Conservation (phyloP, 495 filamentous ascomycete species). For the Xylaria telfairii region DNA sequence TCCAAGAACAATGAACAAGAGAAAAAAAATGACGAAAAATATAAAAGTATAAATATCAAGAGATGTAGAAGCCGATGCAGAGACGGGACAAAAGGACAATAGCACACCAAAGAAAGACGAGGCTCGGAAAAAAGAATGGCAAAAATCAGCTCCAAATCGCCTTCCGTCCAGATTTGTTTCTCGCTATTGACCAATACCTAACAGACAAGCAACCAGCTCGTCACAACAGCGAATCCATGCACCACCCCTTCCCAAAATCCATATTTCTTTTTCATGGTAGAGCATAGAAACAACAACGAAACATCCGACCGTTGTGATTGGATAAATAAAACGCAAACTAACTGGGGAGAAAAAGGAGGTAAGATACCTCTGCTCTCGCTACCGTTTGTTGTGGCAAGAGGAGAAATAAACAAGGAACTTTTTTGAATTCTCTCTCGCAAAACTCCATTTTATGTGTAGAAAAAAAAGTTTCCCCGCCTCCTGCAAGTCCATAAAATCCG, state of each 20-base stretch:
- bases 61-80: too few relatives aligned
- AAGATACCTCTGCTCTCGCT: slow-evolving; percentile 8
- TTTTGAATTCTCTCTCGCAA: slow-evolving; percentile 6
- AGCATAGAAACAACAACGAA: neutral
- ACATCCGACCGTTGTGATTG: neutral
- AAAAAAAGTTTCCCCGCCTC: slow-evolving; percentile 1
- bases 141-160: neutral
- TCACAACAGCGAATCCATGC: neutral
- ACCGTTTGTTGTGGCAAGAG: slow-evolving; percentile 7
- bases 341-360: neutral
- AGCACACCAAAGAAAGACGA: neutral
- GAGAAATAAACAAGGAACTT: slow-evolving; percentile 3
- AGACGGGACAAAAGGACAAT: neutral
- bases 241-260: neutral
- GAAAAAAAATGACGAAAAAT: neutral
- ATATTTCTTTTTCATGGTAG: neutral
- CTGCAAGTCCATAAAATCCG: slow-evolving; percentile 9
- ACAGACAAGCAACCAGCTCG: too few relatives aligned
- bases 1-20: neutral
- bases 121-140: neutral
- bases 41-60: too few relatives aligned
- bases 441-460: slow-evolving; percentile 14
- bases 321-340: neutral
- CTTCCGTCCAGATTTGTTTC: neutral
- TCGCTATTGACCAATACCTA: slow-evolving; percentile 1